Percentiles rank a stretch among this genome's conserved stretches.
phyloP scores from a whole-genome alignment of 805 yeast species.

The Henningerozyma blattae region DNA sequence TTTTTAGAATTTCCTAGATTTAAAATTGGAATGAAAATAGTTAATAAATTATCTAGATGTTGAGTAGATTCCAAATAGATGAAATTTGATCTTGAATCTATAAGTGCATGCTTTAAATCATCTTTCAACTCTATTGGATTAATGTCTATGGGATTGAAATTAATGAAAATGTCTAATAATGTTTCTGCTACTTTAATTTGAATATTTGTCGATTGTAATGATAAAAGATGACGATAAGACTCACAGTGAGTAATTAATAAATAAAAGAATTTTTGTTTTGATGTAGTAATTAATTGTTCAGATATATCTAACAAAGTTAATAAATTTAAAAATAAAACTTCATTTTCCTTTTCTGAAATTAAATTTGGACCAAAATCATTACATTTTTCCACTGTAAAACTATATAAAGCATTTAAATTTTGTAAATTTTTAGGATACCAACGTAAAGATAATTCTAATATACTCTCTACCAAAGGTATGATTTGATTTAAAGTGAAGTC shows the following conservation, averaged over 20 bases:
- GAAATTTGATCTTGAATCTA: no score
- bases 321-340: slow-evolving; percentile 11
- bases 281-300: neutral
- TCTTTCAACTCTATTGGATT: no score
- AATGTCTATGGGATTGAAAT: slow-evolving; percentile 32
- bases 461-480: slow-evolving; percentile 50
- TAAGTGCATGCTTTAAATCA: no score
- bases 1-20: neutral
- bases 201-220: slow-evolving; percentile 16
- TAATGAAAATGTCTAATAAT: slow-evolving; percentile 47
- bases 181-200: slow-evolving; percentile 44
- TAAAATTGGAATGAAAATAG: slow-evolving; percentile 13
- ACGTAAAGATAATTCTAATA: slow-evolving; percentile 48
- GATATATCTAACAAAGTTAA: slow-evolving; percentile 8
- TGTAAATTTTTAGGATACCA: slow-evolving; percentile 51
- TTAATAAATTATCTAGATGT: slow-evolving; percentile 14
- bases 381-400: slow-evolving; percentile 35
- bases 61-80: slow-evolving; percentile 10
- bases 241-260: slow-evolving; percentile 14
- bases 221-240: slow-evolving; percentile 12
- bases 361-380: slow-evolving; percentile 21
- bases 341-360: slow-evolving; percentile 1
- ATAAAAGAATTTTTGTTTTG: slow-evolving; percentile 6
- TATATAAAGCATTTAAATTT: slow-evolving; percentile 50
- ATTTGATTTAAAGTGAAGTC: slow-evolving; percentile 58